Conservation (phyloP, 2,329 filamentous ascomycete species). For the Sporothrix pseudoabietina region DNA sequence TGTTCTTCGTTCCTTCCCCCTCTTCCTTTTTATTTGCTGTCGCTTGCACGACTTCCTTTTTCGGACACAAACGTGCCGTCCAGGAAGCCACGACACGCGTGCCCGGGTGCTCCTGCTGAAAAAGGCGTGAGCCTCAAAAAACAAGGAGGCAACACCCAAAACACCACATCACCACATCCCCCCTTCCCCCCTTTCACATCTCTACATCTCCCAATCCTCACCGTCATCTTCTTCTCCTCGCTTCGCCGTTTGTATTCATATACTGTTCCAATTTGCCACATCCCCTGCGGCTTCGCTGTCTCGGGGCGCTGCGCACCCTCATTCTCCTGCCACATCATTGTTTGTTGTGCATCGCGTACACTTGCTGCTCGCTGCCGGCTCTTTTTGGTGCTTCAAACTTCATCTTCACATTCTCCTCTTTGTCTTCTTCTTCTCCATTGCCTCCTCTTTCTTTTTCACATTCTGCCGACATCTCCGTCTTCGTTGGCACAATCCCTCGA, state of each 20-base stretch:
- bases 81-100: conserved; percentile 24
- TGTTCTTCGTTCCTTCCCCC: neutral
- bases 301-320: neutral
- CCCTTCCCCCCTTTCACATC: neutral
- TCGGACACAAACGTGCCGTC: neutral
- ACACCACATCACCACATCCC: conserved; percentile 20
- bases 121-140: conserved; percentile 22
- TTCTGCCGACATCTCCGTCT: neutral
- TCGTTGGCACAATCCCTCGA: neutral
- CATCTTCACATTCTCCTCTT: neutral
- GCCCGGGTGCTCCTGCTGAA: conserved; percentile 3
- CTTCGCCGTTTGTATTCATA: neutral
- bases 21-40: neutral
- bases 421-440: neutral
- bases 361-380: neutral
- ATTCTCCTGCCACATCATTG: conserved; percentile 10
- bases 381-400: neutral
- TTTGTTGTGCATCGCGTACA: conserved; percentile 19
- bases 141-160: conserved; percentile 21
- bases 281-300: conserved; percentile 9
- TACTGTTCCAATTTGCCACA: neutral
- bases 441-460: neutral
- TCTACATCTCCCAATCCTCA: neutral
- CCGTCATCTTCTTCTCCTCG: neutral
- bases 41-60: neutral